Evolutionary conservation across 1,139 yeast species (phyloP).

Genomic region (Insectozyma bohioensis): DNA sequence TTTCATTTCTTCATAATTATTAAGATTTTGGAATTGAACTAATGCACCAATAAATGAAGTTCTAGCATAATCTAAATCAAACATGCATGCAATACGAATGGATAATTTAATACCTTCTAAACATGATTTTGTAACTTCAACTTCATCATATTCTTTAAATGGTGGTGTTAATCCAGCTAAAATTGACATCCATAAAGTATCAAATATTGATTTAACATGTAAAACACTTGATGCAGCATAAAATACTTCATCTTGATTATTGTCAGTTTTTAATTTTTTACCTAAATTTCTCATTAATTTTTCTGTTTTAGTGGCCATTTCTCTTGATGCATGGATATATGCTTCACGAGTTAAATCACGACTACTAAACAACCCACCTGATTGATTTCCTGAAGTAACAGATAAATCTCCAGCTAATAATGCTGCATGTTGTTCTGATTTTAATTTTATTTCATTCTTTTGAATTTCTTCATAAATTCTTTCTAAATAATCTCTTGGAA

Average conservation of each 20-base stretch:
- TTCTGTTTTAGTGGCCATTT: slow-evolving; percentile 88
- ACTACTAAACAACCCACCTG: slow-evolving; percentile 70
- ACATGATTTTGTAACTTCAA: slow-evolving; percentile 67
- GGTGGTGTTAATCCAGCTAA: slow-evolving; percentile 94
- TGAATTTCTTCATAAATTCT: slow-evolving; percentile 76
- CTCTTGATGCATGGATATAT: slow-evolving; percentile 87
- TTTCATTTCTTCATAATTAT: slow-evolving; percentile 76
- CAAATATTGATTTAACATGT: slow-evolving; percentile 91
- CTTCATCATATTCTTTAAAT: slow-evolving; percentile 84
- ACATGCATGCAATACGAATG: slow-evolving; percentile 79
- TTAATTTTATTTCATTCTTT: slow-evolving; percentile 80
- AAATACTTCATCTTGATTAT: slow-evolving; percentile 26
- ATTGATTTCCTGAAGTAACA: slow-evolving; percentile 30
- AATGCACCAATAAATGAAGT: slow-evolving; percentile 88
- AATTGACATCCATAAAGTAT: slow-evolving; percentile 94
- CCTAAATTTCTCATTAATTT: slow-evolving; percentile 74
- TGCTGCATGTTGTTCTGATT: slow-evolving; percentile 94
- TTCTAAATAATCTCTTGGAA: slow-evolving; percentile 71
- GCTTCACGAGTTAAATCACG: slow-evolving; percentile 82
- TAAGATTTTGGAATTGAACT: slow-evolving; percentile 80
- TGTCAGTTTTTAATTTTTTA: slow-evolving; percentile 37
- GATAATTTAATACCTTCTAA: slow-evolving; percentile 85
- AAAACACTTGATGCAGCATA: slow-evolving; percentile 73
- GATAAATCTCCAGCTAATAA: slow-evolving; percentile 63
- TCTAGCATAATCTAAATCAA: slow-evolving; percentile 81